Conservation (phyloP, 2,329 filamentous ascomycete species). For the Aureobasidium sp. region DNA sequence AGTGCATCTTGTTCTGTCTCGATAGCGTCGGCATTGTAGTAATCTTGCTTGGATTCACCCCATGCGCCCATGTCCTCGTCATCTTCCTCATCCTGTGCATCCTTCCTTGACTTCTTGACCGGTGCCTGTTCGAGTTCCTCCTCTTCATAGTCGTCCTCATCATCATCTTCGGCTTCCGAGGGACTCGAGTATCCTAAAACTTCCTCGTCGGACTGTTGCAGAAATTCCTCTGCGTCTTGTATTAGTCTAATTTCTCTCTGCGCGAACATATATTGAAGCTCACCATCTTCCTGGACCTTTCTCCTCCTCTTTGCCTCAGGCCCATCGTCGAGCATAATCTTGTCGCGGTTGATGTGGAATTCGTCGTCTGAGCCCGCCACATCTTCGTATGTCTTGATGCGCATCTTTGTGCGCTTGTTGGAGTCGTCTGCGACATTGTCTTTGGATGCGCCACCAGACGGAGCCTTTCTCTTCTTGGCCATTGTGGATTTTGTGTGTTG, state of each 20-base stretch:
- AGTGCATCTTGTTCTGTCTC: constrained; percentile 66
- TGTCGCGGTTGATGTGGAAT: constrained; percentile 79
- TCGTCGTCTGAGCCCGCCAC: constrained; percentile 92
- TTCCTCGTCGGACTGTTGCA: constrained; percentile 56
- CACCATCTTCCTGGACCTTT: constrained; percentile 48
- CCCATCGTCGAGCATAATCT: constrained; percentile 75
- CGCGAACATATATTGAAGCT: not conserved
- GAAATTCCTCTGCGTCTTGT: constrained; percentile 42
- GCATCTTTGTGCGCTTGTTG: constrained; percentile 42
- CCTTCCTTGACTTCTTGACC: constrained; percentile 16
- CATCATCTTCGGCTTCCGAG: constrained; percentile 38
- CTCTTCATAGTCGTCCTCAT: constrained; percentile 43
- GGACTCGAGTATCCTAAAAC: constrained; percentile 43
- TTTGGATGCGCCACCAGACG: not conserved
- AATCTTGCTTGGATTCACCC: constrained; percentile 81
- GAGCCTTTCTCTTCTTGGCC: constrained; percentile 18
- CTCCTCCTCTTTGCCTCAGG: constrained; percentile 69
- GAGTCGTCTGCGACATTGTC: constrained; percentile 20
- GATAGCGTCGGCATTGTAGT: constrained; percentile 80
- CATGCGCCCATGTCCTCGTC: constrained; percentile 62
- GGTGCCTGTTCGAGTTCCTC: constrained; percentile 27
- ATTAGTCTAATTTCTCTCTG: not conserved
- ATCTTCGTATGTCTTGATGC: constrained; percentile 60
- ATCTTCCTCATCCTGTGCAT: constrained; percentile 36
- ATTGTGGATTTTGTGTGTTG: constrained; percentile 9